These are phyloP conservation scores for Mycena vitilis DNA, from an alignment of 768 basidiomycete genomes.

Conservation along the genomic window DNA sequence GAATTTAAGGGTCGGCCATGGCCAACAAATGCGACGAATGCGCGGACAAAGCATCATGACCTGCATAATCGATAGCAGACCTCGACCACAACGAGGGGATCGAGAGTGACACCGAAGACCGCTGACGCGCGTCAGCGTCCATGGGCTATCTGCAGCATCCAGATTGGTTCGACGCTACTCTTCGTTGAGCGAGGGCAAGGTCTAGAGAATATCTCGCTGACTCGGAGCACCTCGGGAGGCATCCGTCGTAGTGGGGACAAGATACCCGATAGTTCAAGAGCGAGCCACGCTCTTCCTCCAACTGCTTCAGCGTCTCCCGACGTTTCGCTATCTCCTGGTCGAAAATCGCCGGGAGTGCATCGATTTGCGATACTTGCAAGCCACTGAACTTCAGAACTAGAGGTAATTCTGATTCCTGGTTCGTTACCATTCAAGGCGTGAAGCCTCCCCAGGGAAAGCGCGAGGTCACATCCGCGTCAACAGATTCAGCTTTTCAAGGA, in stretches of 20 bases:
- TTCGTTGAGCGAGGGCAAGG: background rate
- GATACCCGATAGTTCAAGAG: background rate
- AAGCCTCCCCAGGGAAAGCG: too few relatives aligned
- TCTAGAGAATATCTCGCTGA: slow-evolving; percentile 12
- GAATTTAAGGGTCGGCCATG: too few relatives aligned
- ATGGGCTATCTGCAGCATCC: background rate
- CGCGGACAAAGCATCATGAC: background rate
- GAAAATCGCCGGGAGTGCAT: background rate
- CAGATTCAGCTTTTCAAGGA: too few relatives aligned
- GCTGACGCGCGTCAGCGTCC: slow-evolving; percentile 1
- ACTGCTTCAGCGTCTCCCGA: background rate
- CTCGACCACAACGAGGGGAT: slow-evolving; percentile 3
- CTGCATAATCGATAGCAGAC: background rate
- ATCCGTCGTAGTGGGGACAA: slow-evolving; percentile 7
- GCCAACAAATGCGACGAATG: too few relatives aligned
- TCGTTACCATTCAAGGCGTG: background rate
- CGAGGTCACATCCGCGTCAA: too few relatives aligned
- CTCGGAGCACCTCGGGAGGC: slow-evolving; percentile 15
- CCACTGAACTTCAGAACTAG: background rate
- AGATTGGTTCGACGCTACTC: background rate
- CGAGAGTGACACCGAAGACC: background rate
- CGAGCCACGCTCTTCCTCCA: background rate
- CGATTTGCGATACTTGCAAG: background rate
- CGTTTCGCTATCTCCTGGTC: background rate
- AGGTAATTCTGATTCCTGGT: background rate